Base-by-base conservation (phyloP, 2,329 filamentous ascomycete species). In the Aaosphaeria arxii region DNA sequence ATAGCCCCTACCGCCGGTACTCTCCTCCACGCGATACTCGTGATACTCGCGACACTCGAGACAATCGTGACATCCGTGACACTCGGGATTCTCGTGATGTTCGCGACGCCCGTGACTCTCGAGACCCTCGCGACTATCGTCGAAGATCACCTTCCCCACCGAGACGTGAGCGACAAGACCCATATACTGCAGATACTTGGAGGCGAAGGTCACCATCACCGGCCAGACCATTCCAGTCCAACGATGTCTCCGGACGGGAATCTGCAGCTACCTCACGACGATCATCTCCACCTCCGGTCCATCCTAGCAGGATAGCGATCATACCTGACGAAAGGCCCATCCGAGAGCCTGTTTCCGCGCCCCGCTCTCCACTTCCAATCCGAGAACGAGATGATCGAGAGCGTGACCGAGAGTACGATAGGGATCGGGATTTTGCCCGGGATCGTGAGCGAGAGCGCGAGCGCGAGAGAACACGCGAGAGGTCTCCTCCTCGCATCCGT, bases 181-280 rank as follows among this genome's bases (percentile, higher is more conserved):
- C 71, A 11, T 70, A 74, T 45, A 64, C 70, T 36, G 73, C 77
- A 17, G 74, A 78, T 47, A 76, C 71, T 42, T 78, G 75, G 76
- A 75, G 77, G 56, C 77, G 77, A 46, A 74, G 77, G 35, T 83
- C 81, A 44, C 77, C 76, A 29, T 83, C 80, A 36, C 75, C 74
- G 31, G 65, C 52, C 9, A 64, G 69, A 43, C 56, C 60, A 42
- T 48, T 62, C 46, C 46, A 73, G 17, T 76, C 76, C 32, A 75
- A 74, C 36, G 75, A 78, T 44, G 72, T 74, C 39, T 81, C 79
- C 24, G 78, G 75, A 24, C 70, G 76, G 47, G 78, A 76, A 36
- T 85, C 83, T 6, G 76, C 70, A 17, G 67, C 76, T 17, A 83
- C 79, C 30, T 86, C 83, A 24, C 77, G 82, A 48, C 76, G 81